Base-by-base conservation (phyloP, 176 grass and related monocot species). In the Hordeum vulgare region DNA sequence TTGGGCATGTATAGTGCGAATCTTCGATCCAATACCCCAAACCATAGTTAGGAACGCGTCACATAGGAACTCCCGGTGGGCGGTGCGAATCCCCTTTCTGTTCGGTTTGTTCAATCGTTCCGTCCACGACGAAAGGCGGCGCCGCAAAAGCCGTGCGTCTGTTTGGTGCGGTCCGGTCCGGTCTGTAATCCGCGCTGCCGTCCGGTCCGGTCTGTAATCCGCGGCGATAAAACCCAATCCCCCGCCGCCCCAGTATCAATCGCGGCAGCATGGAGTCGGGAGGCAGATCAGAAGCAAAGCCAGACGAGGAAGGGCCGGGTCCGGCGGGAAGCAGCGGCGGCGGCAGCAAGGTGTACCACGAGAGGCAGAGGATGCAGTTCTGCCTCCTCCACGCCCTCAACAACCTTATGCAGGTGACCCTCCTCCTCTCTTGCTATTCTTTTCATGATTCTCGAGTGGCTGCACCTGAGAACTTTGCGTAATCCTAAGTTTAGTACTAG, bases 321-420 rank as follows among this genome's bases (percentile, higher is more conserved):
- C 25, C 26, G 42, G 84, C 20, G 33, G 77, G 21, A 26, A 44
- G 75, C 74, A 41, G 56, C 79, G 27, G 74, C 41, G 27, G 74
- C 41, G 40, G 34, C 56, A 12, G 67, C 58, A 76, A 51, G 76
- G 86, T 91, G 36, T 98, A 95, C 85, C 96, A 93, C 67, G 96
- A 95, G 76, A 91, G 82, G 67, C 89, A 98, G 71, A 88, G 80
- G 81, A 37, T 98, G 83, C 96, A 98, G 77, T 87, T 98, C 59
- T 98, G 95, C 58, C 90, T 98, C 18, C 84, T 98, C 60, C 95
- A 98, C 39, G 92, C 95, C 18, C 95, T 98, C 82, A 98, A 98
- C 82, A 98, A 95, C 84, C 87, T 98, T 44, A 91, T 95, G 87
- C 93, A 97, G 91, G 94, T 94, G 64, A 10, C 24, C 51, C 10